phyloP scores from a whole-genome alignment of 331 rosid genomes.

The Rhamnella rubrinervis region DNA sequence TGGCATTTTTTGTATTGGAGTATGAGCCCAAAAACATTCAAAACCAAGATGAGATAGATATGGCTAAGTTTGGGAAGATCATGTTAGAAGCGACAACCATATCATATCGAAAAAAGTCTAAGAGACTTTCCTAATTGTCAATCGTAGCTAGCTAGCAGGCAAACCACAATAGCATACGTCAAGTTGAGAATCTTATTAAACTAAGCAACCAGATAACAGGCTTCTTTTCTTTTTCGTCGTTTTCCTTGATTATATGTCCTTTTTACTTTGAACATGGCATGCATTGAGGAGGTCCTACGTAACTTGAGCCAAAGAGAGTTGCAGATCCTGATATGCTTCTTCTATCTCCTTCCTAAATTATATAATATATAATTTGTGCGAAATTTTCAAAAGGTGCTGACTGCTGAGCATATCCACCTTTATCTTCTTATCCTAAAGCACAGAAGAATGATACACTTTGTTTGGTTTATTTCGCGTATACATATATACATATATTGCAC shows the following conservation, averaged over 20 bases:
- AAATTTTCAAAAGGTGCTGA: constrained; percentile 21
- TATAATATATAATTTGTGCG: background rate
- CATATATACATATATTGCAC: background rate
- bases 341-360: background rate
- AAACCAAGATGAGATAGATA: too few species aligned
- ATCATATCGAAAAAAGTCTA: too few species aligned
- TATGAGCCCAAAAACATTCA: too few species aligned
- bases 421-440: constrained; percentile 40
- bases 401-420: constrained; percentile 30
- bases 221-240: constrained; percentile 3
- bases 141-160: too few species aligned
- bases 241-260: constrained; percentile 30
- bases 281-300: constrained; percentile 30
- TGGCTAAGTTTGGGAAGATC: too few species aligned
- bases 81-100: too few species aligned
- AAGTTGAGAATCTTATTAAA: background rate
- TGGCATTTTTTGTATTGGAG: too few species aligned
- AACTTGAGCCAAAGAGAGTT: background rate
- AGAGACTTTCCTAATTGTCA: too few species aligned
- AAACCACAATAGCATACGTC: too few species aligned
- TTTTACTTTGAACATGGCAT: too few species aligned
- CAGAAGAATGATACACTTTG: constrained; percentile 27
- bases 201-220: constrained; percentile 1
- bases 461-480: constrained; percentile 17
- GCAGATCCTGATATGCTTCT: constrained; percentile 3